Conservation (phyloP, 2,329 filamentous ascomycete species). For the Calonectria fujianensis region DNA sequence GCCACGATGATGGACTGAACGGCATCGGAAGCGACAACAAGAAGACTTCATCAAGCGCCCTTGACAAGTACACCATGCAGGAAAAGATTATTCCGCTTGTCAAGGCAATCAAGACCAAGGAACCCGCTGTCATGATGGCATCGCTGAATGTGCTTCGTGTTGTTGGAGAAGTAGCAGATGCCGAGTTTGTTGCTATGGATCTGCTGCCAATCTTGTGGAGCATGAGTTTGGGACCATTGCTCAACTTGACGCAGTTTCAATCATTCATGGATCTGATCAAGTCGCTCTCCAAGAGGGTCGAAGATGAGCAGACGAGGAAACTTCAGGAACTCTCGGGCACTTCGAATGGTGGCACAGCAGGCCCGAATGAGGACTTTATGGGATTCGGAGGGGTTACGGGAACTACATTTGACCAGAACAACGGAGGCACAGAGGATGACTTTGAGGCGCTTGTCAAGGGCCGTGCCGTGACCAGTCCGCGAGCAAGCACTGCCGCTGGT, state of each 20-base stretch:
- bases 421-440: conserved; percentile 78
- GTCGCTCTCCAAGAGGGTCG: conserved; percentile 84
- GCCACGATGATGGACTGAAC: conserved; percentile 82
- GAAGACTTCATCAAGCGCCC: conserved; percentile 81
- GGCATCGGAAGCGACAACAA: conserved; percentile 78
- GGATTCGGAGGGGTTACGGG: conserved; percentile 82
- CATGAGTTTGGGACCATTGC: conserved; percentile 91
- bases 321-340: conserved; percentile 86
- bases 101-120: conserved; percentile 96
- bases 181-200: conserved; percentile 94
- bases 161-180: conserved; percentile 87
- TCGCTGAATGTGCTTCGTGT: conserved; percentile 89
- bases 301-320: conserved; percentile 92
- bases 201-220: conserved; percentile 92
- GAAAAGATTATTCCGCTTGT: conserved; percentile 96
- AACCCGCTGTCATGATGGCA: conserved; percentile 98
- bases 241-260: conserved; percentile 92
- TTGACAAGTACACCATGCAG: conserved; percentile 99
- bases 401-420: conserved; percentile 71
- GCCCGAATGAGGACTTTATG: conserved; percentile 79
- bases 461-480: conserved; percentile 57
- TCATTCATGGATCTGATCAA: conserved; percentile 94
- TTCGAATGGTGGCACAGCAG: conserved; percentile 69
- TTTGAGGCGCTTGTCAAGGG: conserved; percentile 95
- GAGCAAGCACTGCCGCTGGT: conserved; percentile 63